These are phyloP conservation scores for Nakaseomyces sp. DNA, from an alignment of 1,139 yeast genomes.

Conservation along the genomic window DNA sequence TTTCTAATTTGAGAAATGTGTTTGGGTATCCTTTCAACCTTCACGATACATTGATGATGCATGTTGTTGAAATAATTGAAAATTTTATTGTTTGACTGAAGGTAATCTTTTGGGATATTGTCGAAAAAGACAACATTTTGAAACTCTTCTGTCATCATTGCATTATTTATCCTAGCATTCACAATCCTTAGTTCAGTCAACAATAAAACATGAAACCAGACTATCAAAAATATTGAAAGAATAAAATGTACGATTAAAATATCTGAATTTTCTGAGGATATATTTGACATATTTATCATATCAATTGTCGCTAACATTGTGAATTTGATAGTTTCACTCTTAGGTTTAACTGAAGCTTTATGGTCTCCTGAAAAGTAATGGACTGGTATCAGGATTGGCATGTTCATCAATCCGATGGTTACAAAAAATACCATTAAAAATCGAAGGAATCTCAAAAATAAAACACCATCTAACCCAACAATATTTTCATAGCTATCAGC, in stretches of 20 bases:
- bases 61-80: slow-evolving; percentile 27
- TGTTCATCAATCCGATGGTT: slow-evolving; percentile 42
- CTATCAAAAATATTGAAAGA: slow-evolving; percentile 43
- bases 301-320: slow-evolving; percentile 36
- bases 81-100: slow-evolving; percentile 32
- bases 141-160: slow-evolving; percentile 28
- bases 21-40: slow-evolving; percentile 43
- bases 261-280: slow-evolving; percentile 40
- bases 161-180: slow-evolving; percentile 28
- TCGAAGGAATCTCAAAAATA: slow-evolving; percentile 47
- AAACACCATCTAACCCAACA: slow-evolving; percentile 56
- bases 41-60: slow-evolving; percentile 30
- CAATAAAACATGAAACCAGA: slow-evolving; percentile 46
- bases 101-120: slow-evolving; percentile 37
- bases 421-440: slow-evolving; percentile 42
- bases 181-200: slow-evolving; percentile 43
- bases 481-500: slow-evolving; percentile 19
- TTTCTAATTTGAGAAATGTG: slow-evolving; percentile 35
- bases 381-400: slow-evolving; percentile 49
- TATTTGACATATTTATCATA: slow-evolving; percentile 51
- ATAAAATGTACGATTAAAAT: slow-evolving; percentile 47
- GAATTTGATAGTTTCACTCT: slow-evolving; percentile 27
- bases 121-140: slow-evolving; percentile 41
- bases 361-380: slow-evolving; percentile 40
- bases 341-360: slow-evolving; percentile 6